Evolutionary conservation across 345 rosid species (phyloP).

Genomic region (Eucalyptus pumila): DNA sequence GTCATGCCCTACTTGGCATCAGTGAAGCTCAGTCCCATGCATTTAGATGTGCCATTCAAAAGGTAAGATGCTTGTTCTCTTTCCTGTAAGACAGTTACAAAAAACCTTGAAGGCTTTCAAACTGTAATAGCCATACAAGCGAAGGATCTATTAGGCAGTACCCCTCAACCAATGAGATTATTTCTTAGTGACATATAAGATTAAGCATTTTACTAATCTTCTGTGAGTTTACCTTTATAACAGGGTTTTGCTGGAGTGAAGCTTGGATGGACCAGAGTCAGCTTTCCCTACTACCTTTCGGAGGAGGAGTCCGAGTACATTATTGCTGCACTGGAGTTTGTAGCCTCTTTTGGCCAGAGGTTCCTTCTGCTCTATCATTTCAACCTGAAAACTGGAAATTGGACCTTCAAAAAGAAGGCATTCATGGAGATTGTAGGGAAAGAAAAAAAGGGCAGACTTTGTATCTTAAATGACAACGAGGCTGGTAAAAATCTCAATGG

Average conservation of each 20-base stretch:
- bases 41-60: conserved; percentile 20
- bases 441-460: background rate
- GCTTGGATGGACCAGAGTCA: conserved; percentile 57
- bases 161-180: background rate
- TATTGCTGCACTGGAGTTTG: conserved; percentile 33
- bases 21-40: conserved; percentile 5
- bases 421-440: background rate
- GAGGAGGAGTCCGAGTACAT: conserved; percentile 36
- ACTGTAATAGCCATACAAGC: background rate
- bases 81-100: background rate
- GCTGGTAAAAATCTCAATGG: background rate
- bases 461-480: background rate
- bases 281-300: conserved; percentile 60
- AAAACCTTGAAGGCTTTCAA: background rate
- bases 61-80: conserved; percentile 6
- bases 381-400: conserved; percentile 23
- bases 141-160: background rate
- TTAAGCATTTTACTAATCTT: background rate
- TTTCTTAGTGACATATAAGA: background rate
- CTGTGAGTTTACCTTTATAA: background rate
- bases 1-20: conserved; percentile 31
- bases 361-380: conserved; percentile 36
- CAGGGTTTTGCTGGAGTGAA: conserved; percentile 37
- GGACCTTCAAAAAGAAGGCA: conserved; percentile 18
- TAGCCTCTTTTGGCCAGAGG: conserved; percentile 30